Percentiles rank a stretch among this genome's conserved stretches.
Evolutionary conservation across 352 stramenopile species (phyloP).

Genomic region (Phytophthora idaei): DNA sequence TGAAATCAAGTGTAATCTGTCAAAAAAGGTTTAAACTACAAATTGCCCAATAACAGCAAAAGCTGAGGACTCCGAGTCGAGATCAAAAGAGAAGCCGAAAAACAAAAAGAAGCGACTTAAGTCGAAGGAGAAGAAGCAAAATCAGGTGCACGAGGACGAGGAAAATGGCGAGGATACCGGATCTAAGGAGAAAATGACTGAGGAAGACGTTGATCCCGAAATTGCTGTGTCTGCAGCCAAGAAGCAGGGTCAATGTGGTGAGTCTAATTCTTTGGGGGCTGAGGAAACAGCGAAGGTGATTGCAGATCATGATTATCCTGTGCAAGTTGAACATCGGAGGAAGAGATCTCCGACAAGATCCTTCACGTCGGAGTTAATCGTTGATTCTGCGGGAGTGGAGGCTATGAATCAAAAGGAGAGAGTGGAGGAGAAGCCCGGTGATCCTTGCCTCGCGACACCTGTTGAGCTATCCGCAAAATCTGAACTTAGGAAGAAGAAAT

Average conservation of each 20-base stretch:
- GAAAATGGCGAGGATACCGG: neutral
- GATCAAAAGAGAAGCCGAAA: neutral
- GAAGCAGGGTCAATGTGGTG: neutral
- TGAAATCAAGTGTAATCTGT: slow-evolving; percentile 1
- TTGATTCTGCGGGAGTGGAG: neutral
- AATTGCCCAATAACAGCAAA: neutral
- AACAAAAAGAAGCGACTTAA: neutral
- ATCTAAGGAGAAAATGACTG: neutral
- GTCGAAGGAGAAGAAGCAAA: neutral
- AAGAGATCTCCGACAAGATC: neutral
- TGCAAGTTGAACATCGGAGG: neutral
- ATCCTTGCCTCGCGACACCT: too few species aligned
- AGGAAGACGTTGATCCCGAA: neutral
- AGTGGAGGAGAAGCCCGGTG: too few species aligned
- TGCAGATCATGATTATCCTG: neutral
- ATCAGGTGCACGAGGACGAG: neutral
- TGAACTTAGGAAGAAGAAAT: neutral
- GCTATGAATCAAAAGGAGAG: neutral
- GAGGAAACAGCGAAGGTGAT: neutral
- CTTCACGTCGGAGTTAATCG: neutral
- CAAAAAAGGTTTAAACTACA: neutral
- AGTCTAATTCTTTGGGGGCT: neutral
- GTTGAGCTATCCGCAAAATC: too few species aligned
- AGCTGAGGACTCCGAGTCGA: neutral
- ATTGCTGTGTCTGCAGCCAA: neutral